These are phyloP conservation scores for Euphrasia confusa DNA, from an alignment of 257 asterid species.

Conservation along the genomic window DNA sequence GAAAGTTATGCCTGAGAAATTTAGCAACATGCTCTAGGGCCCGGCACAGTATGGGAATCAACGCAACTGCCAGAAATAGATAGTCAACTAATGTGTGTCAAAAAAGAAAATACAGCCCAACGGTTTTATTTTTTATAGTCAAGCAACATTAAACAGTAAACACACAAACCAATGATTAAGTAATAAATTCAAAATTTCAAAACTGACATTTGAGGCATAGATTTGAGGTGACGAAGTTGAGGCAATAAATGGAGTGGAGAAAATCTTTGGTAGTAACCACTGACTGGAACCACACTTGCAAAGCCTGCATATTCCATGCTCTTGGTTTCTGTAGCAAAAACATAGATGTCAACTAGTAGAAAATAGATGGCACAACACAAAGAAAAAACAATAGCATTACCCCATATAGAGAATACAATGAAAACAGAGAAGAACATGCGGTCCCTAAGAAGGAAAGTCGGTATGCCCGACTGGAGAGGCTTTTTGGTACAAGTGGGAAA, in stretches of 20 bases:
- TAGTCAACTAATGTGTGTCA: constrained; percentile 13
- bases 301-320: constrained; percentile 82
- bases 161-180: constrained; percentile 12
- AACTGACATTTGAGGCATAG: constrained; percentile 77
- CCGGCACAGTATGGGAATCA: constrained; percentile 74
- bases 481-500: constrained; percentile 60
- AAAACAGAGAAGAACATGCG: constrained; percentile 57
- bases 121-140: background rate
- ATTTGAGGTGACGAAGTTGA: constrained; percentile 58
- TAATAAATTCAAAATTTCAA: background rate
- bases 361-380: constrained; percentile 8
- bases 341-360: constrained; percentile 19
- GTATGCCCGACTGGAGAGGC: constrained; percentile 66
- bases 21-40: constrained; percentile 67
- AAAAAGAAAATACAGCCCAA: background rate
- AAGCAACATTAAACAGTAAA: constrained; percentile 22
- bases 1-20: constrained; percentile 72
- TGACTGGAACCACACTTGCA: constrained; percentile 89
- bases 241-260: constrained; percentile 68
- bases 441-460: constrained; percentile 80
- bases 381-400: constrained; percentile 37
- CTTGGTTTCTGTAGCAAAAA: constrained; percentile 65
- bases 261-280: constrained; percentile 78
- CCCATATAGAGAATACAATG: constrained; percentile 76
- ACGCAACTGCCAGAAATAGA: constrained; percentile 64